phyloP scores from a whole-genome alignment of 495 filamentous ascomycete species.

The Letharia columbiana region DNA sequence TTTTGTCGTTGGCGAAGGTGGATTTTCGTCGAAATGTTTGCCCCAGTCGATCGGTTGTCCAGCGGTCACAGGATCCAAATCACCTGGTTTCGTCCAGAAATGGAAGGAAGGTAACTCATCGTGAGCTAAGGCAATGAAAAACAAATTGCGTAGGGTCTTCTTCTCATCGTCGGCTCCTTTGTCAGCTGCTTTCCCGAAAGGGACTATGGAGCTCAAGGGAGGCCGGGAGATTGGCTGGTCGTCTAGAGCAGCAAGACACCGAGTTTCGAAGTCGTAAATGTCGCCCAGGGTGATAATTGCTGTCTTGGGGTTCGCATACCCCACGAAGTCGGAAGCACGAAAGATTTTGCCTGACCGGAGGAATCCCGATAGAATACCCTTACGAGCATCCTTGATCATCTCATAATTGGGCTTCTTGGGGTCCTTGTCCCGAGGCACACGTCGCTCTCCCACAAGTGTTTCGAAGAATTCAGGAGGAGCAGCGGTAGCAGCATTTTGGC shows the following conservation, averaged over 20 bases:
- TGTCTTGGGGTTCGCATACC: constrained; percentile 1
- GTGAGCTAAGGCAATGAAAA: constrained; percentile 10
- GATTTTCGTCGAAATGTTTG: background rate
- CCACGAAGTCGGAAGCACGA: constrained; percentile 12
- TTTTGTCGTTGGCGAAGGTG: background rate
- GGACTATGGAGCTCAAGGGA: background rate
- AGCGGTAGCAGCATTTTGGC: background rate
- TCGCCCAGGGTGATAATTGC: constrained; percentile 7
- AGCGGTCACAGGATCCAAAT: constrained; percentile 12
- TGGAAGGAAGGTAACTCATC: constrained; percentile 19
- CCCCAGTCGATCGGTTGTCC: constrained; percentile 6
- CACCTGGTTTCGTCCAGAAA: constrained; percentile 14
- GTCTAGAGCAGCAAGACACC: background rate
- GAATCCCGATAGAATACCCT: constrained; percentile 2
- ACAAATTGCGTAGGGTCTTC: constrained; percentile 10
- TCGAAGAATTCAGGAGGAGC: background rate
- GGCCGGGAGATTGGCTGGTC: background rate
- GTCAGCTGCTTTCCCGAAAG: background rate
- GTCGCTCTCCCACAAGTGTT: background rate
- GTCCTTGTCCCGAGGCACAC: background rate
- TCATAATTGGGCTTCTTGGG: constrained; percentile 3
- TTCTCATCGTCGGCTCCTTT: constrained; percentile 1
- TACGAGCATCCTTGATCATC: constrained; percentile 12
- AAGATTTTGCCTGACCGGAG: constrained; percentile 3
- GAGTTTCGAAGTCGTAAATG: constrained; percentile 11